Evolutionary conservation across 371 early-diverging fungal genomes (phyloP), one percentile per base, ranked within the genome.

Genomic region (Apophysomyces trapeziformis): DNA sequence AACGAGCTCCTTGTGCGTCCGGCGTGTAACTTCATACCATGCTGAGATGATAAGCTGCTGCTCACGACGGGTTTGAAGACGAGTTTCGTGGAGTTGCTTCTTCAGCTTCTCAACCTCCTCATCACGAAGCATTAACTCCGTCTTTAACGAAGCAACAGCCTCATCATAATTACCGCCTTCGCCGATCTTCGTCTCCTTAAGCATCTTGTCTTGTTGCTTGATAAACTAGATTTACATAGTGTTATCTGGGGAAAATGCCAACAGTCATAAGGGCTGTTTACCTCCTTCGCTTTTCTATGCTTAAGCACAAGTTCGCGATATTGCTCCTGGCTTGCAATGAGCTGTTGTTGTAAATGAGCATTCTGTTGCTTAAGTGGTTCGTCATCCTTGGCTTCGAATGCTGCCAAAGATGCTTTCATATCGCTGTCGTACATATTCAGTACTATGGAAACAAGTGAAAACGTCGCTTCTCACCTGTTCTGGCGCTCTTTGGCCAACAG

Each of bases 221-320:
- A 76, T 73, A 64, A 81, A 72, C 68, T 76, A 63, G 41, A 41
- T 13, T 11, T 41, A 3, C 38, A 12, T 56, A 59, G 9, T 37
- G 7, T 18, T 11, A 62, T 4, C 36, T 45, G 11, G 9, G 7
- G 44, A 54, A 16, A 57, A 6, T 26, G 46, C 12, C 14, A 4
- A 18, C 47, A 41, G 41, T 13, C 41, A 8, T 13, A 41, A 41
- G 11, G 41, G 5, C 59, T n/a, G 18, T 68, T 57, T 76, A 89
- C 88, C 74, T 91, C 92, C 73, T 91, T 91, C 12, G 93, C 90
- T 65, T 89, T 90, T 68, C 90, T 90, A 39, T 92, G 69, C 68
- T 81, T 85, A 68, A 77, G 38, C 50, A 82, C 82, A 6, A 80
- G 60, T 43, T 89, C 89, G 37, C 80, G 73, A 43, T 89, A 78